Evolutionary conservation across 1,284 basidiomycete species (phyloP), one percentile per base, ranked within the genome.

Genomic region (Microbotryomycetes sp.): DNA sequence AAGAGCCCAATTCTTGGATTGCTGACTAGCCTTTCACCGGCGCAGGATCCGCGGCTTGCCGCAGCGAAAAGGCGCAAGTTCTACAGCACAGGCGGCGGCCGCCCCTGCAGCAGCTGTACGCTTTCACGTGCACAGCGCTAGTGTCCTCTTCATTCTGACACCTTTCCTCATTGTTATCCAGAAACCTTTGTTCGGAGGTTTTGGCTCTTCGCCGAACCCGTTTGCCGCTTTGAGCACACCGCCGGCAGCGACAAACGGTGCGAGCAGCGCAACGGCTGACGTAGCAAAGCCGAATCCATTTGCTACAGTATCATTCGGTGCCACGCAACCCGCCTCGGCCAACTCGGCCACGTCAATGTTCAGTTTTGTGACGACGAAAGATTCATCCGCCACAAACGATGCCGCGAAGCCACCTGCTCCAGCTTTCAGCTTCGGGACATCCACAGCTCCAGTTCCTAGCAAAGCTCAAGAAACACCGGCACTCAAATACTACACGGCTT

Each of bases 401-500:
- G 65, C 56, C 56, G 47, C 59, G 6, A 46, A 57, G 24, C 26
- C 56, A 7, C 28, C 50, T 6, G 9, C 54, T 16, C 5, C 48
- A 57, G 11, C 64, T 26, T 67, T 68, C 54, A 51, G 59, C 50
- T 47, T 57, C 35, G 45, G 55, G 13, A n/a, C 61, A n/a, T 45
- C 56, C 29, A 16, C 61, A 18, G 31, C 56, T 30, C 61, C 59
- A 26, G 55, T 59, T 54, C 49, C 49, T 45, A 13, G 23, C 21
- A 16, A 29, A 26, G 15, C 35, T 16, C 16, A 47, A 47, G 35
- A 49, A 52, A 21, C 55, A 1, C 46, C 58, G 24, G 72, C 77
- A 29, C 75, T 77, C 4, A 76, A 79, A 47, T 92, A 89, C 75
- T 89, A 84, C 76, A 83, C 79, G 45, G 82, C 84, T 6, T 79